Base-by-base conservation (phyloP, 2,329 filamentous ascomycete species). In the Aspergillus ochraceoroseus region DNA sequence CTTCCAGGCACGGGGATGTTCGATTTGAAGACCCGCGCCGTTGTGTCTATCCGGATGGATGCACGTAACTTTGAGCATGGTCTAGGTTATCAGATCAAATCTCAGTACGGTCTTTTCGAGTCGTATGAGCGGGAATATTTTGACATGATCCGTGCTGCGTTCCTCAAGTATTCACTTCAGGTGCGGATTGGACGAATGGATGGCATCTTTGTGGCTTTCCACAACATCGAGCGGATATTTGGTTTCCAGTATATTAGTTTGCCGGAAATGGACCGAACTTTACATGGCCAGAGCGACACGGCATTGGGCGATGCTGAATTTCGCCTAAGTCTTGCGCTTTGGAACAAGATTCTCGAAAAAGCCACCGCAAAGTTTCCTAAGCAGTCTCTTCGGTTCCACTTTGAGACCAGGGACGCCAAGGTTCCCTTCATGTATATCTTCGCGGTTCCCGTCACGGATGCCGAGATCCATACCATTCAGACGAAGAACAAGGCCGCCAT, bases 171-270 rank as follows among this genome's bases (percentile, higher is more conserved):
- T 64, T 95, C 89, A 7, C 73, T 98, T 19, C 92, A 98, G 66
- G 94, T 90, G 18, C 85, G 92, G 30, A 94, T 98, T 79, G 92
- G 94, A 12, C 82, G 89, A 34, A 98, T 98, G 94, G 90, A 98
- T 59, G 92, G 92, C 38, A 95, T 96, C 34, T 98, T 96, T 58
- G 85, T 96, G 14, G 92, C 92, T 2, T 98, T 82, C 61, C 92
- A 98, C 70, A 98, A 98, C 61, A 86, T 88, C 2, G 76, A 89
- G 64, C 84, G 89, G 40, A 94, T 98, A 34, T 98, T 98, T 60
- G 92, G 92, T 4, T 98, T 98, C 64, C 92, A 98, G 64, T 98
- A 98, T 61, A 76, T 98, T 45, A 82, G 81, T 44, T 67, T 96
- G 9, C 62, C 77, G 3, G 92, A 98, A 58, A 88, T 98, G 83